phyloP scores from a whole-genome alignment of 2,329 filamentous ascomycete genomes.

The Colletotrichum ledebouriae region DNA sequence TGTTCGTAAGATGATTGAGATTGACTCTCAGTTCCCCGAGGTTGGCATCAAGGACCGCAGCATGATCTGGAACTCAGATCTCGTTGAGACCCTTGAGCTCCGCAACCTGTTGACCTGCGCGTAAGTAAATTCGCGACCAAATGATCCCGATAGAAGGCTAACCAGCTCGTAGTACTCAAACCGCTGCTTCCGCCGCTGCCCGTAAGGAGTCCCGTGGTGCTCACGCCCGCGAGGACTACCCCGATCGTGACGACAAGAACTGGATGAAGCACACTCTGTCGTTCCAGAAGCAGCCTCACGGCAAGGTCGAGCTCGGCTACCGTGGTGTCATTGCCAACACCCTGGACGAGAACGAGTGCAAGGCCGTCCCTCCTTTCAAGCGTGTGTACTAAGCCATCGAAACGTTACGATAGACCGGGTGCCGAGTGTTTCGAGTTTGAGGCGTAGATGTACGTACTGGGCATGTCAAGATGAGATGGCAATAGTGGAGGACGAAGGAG shows the following conservation, averaged over 20 bases:
- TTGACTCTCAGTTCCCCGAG: slow-evolving; percentile 83
- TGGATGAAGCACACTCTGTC: slow-evolving; percentile 99
- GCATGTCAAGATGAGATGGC: not conserved
- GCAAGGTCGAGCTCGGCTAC: slow-evolving; percentile 88
- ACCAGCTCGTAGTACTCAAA: slow-evolving; percentile 76
- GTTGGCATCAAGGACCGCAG: slow-evolving; percentile 97
- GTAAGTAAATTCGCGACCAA: slow-evolving; percentile 65
- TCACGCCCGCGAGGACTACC: slow-evolving; percentile 96
- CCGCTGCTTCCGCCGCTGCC: slow-evolving; percentile 88
- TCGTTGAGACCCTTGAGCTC: slow-evolving; percentile 95
- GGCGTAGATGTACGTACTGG: slow-evolving; percentile 7
- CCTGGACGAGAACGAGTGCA: slow-evolving; percentile 95
- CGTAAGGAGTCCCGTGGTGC: slow-evolving; percentile 98
- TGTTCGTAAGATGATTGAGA: slow-evolving; percentile 86
- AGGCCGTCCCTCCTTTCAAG: slow-evolving; percentile 96
- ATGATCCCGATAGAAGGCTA: slow-evolving; percentile 33
- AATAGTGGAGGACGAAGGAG: slow-evolving; percentile 7
- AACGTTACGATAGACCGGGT: slow-evolving; percentile 41
- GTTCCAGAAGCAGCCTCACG: slow-evolving; percentile 94
- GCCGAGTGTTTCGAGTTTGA: slow-evolving; percentile 27
- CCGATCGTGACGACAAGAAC: slow-evolving; percentile 92
- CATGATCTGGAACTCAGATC: slow-evolving; percentile 99
- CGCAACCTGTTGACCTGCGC: slow-evolving; percentile 97
- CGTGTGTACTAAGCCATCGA: slow-evolving; percentile 77
- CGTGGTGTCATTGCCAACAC: slow-evolving; percentile 85